Evolutionary conservation across 2,329 filamentous ascomycete genomes (phyloP), one percentile per base, ranked within the genome.

Genomic region (Paecilomyces variotii): DNA sequence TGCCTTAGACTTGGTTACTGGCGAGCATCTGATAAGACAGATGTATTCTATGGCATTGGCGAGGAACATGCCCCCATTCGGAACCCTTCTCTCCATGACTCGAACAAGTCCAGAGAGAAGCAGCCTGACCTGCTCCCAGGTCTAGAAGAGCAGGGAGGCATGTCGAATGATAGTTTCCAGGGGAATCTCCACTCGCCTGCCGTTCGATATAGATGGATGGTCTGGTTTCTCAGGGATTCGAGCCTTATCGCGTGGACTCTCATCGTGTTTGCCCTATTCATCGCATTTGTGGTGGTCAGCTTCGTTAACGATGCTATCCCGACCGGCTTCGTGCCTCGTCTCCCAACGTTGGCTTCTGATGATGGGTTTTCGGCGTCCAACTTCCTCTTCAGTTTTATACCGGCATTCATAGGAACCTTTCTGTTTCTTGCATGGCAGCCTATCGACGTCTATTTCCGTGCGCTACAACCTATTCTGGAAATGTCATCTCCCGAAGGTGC

Each of bases 1-100:
- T 77, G 82, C 4, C 86, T 93, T 65, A 82, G 88, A 52, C 81
- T 97, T n/a, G 91, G 92, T 5, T 95, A 95, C 73, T 97, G 92
- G 90, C 84, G 84, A 59, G 85, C 86, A 27, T 85, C 86, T 19
- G 85, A 85, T 57, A 80, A 81, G 61, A 81, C 83, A 24, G 84
- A 86, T 24, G 78, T 91, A 27, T 95, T 94, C 80, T 91, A 96
- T 69, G 85, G 86, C 1, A 83, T 95, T 58, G 91, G 90, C n/a
- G 83, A 87, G 60, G 80, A 82, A 56, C 81, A 85, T 50, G 60
- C 79, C 68, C 60, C 79, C 72, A 62, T 76, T 70, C 60, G 80
- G 78, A 70, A 81, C 76, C 69, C 74, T 61, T 63, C 65, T 64
- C 58, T 75, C 64, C 64, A 70, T 34, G 65, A 65, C 11, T 60